These are phyloP conservation scores for Cubamyces lactineus DNA, from an alignment of 768 basidiomycete species.

Conservation along the genomic window DNA sequence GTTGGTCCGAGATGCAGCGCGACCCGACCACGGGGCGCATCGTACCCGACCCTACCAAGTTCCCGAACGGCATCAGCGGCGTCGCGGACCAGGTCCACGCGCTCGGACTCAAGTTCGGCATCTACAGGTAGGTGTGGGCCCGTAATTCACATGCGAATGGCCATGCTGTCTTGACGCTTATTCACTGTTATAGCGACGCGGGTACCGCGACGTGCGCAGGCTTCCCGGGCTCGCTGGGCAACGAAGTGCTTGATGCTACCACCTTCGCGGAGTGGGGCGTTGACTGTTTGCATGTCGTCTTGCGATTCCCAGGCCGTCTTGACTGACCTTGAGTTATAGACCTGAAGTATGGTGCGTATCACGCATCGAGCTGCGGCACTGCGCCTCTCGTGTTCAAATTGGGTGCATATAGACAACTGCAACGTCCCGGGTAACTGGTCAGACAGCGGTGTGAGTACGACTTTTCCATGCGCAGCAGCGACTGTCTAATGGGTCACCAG, in stretches of 20 bases:
- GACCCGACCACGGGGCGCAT: conserved; percentile 46
- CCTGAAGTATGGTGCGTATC: conserved; percentile 53
- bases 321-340: conserved; percentile 27
- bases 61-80: conserved; percentile 53
- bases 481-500: conserved; percentile 21
- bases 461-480: too few relatives aligned
- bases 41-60: conserved; percentile 54
- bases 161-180: background rate
- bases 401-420: conserved; percentile 49
- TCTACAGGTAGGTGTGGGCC: conserved; percentile 45
- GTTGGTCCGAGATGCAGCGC: conserved; percentile 48
- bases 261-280: conserved; percentile 59
- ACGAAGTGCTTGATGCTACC: conserved; percentile 51
- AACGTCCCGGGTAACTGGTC: conserved; percentile 56
- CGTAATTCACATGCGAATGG: background rate
- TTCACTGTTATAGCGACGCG: conserved; percentile 45
- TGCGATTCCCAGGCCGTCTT: background rate
- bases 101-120: conserved; percentile 53
- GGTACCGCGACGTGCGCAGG: conserved; percentile 57
- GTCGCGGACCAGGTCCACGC: conserved; percentile 49
- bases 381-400: too few relatives aligned
- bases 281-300: conserved; percentile 41
- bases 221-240: conserved; percentile 57
- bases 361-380: background rate
- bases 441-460: conserved; percentile 41